Base-by-base conservation (phyloP, 2,329 filamentous ascomycete genomes). In the Clonostachys rosea region DNA sequence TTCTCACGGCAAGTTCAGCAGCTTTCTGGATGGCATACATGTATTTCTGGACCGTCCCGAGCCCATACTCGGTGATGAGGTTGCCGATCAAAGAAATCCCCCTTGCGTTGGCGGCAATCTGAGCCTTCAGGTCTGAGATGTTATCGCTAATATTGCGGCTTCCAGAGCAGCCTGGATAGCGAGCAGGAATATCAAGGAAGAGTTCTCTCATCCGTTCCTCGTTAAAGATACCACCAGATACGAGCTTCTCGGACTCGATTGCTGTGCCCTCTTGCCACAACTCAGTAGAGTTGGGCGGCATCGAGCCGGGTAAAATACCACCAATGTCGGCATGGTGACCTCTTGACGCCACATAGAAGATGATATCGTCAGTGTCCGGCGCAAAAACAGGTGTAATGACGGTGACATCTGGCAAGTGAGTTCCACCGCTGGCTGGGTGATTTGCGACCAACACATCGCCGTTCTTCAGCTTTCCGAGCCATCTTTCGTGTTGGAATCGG, bases 201-300 rank as follows among this genome's bases (percentile, higher is more conserved):
- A n/a, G 58, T 59, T 12, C 53, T 50, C 2, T 67, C 54, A 0
- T 63, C 59, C 36, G 12, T 5, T 59, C 54, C 37, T 68, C 65
- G n/a, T 63, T 56, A 43, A 70, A 69, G 8, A 60, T 47, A 20
- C 65, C 62, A 14, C 57, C 56, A 6, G 59, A 66, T 33, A 68
- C 64, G 9, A 68, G 59, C 47, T 66, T 66, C 55, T 66, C 61
- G 1, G 64, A 59, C 8, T 60, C 61, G 20, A 72, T 65, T 10
- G 60, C 63, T 34, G 67, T 62, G 5, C 71, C 71, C 47, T 74
- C 71, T 49, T 74, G 64, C 66, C 67, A 73, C 6, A 73, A 54
- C 50, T 66, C 60, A 7, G 56, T 67, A 6, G 61, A 66, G 36
- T 69, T 64, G 6, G 84, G 81, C 4, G 69, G 66, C 51, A 66